These are phyloP conservation scores for Thoreauomyces humboldtii DNA, from an alignment of 192 early-diverging fungal species.

Conservation along the genomic window DNA sequence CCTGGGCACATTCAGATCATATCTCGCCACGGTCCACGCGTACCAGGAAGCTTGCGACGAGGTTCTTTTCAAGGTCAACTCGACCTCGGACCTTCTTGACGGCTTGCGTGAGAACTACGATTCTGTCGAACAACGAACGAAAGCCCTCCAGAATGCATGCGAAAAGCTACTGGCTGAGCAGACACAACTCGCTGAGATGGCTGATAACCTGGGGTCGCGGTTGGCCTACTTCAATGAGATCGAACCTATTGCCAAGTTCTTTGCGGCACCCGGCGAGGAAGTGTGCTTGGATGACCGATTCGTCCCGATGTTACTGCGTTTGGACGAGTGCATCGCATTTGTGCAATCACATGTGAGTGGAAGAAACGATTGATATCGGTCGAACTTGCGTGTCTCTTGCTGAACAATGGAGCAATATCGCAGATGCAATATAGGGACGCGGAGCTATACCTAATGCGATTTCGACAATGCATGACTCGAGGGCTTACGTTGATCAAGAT, in stretches of 20 bases:
- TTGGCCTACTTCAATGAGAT: slow-evolving; percentile 82
- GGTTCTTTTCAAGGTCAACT: slow-evolving; percentile 61
- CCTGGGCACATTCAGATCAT: slow-evolving; percentile 51
- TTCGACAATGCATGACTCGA: slow-evolving; percentile 91
- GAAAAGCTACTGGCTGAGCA: slow-evolving; percentile 73
- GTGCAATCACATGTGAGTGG: slow-evolving; percentile 69
- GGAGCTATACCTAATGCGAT: slow-evolving; percentile 90
- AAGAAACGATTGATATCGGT: not conserved
- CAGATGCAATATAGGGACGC: slow-evolving; percentile 77
- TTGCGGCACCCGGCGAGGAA: slow-evolving; percentile 80
- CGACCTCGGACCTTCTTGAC: slow-evolving; percentile 55
- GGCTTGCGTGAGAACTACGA: slow-evolving; percentile 67
- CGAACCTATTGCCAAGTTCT: slow-evolving; percentile 73
- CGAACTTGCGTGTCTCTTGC: not conserved
- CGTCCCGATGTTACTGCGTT: slow-evolving; percentile 68
- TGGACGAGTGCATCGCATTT: slow-evolving; percentile 80
- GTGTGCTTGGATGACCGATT: slow-evolving; percentile 79
- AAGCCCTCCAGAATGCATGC: slow-evolving; percentile 74
- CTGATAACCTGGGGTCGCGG: slow-evolving; percentile 54
- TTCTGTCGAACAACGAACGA: slow-evolving; percentile 78
- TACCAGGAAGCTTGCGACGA: slow-evolving; percentile 65
- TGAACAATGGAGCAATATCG: not conserved
- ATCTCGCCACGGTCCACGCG: slow-evolving; percentile 55
- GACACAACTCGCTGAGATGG: slow-evolving; percentile 57
- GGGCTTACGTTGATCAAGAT: slow-evolving; percentile 92